Percentiles rank a stretch among this genome's conserved stretches.
These are phyloP conservation scores for Xylaria sp. DNA, from an alignment of 2,329 filamentous ascomycete species.

Conservation along the genomic window DNA sequence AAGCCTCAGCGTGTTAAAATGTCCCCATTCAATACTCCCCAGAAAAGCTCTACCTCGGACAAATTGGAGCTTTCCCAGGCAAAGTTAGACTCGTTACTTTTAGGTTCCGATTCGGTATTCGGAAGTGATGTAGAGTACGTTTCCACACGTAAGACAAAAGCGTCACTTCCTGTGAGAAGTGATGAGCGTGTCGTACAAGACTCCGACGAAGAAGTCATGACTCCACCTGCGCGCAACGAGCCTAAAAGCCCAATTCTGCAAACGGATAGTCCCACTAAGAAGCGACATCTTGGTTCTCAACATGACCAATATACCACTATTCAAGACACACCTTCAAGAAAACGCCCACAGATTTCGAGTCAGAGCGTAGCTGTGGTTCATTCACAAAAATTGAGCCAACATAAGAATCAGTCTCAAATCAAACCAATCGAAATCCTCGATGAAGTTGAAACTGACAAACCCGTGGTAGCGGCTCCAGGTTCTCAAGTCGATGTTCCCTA, in stretches of 20 bases:
- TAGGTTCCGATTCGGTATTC: constrained; percentile 37
- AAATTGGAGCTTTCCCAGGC: constrained; percentile 24
- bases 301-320: constrained; percentile 39
- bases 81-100: constrained; percentile 17
- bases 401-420: constrained; percentile 25
- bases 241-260: constrained; percentile 45
- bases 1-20: constrained; percentile 35
- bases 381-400: constrained; percentile 40
- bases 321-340: constrained; percentile 46
- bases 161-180: constrained; percentile 41
- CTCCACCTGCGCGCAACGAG: constrained; percentile 54
- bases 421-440: constrained; percentile 27
- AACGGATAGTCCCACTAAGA: constrained; percentile 37
- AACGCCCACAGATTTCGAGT: constrained; percentile 27
- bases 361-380: constrained; percentile 34
- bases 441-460: constrained; percentile 20
- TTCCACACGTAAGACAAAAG: constrained; percentile 35
- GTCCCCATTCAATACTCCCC: constrained; percentile 45
- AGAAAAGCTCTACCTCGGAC: constrained; percentile 36
- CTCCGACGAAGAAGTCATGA: constrained; percentile 67
- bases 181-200: constrained; percentile 62
- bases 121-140: constrained; percentile 38
- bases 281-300: constrained; percentile 33
- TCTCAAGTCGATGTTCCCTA: constrained; percentile 39
- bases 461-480: constrained; percentile 32